Evolutionary conservation across 345 rosid genomes (phyloP).

Genomic region (Nephelium lappaceum): DNA sequence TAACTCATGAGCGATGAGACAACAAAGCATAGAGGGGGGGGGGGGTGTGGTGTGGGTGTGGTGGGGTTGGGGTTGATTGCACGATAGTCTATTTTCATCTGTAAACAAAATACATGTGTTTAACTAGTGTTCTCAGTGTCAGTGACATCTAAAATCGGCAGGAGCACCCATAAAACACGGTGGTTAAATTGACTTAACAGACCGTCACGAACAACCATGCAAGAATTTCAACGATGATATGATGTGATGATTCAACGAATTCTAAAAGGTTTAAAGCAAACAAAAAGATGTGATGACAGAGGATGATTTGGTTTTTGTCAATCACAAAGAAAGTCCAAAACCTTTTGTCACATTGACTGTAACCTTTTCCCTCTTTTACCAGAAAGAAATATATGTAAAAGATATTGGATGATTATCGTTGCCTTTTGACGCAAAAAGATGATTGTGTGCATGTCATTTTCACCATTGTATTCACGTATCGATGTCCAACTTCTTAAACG

Average conservation of each 20-base stretch:
- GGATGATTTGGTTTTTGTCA: constrained; percentile 28
- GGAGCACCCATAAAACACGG: constrained; percentile 2
- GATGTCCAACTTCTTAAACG: no score
- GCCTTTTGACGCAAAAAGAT: neutral
- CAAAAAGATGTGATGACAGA: constrained; percentile 6
- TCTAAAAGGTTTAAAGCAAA: constrained; percentile 22
- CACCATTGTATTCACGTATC: neutral
- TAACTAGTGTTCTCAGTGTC: no score
- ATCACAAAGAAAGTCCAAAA: constrained; percentile 4
- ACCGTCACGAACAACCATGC: constrained; percentile 20
- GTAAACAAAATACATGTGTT: no score
- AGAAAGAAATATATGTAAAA: neutral
- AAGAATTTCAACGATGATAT: constrained; percentile 17
- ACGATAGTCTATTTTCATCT: no score
- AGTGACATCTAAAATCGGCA: neutral
- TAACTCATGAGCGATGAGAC: no score
- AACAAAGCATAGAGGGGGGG: no score
- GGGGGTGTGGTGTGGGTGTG: no score
- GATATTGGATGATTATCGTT: neutral
- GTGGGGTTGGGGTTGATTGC: no score
- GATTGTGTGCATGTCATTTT: neutral
- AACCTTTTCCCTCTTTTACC: neutral
- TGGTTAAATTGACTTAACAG: neutral
- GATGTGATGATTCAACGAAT: constrained; percentile 24
- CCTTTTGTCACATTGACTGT: neutral